Base-by-base conservation (phyloP, 2,329 filamentous ascomycete genomes). In the Claviceps paspali region DNA sequence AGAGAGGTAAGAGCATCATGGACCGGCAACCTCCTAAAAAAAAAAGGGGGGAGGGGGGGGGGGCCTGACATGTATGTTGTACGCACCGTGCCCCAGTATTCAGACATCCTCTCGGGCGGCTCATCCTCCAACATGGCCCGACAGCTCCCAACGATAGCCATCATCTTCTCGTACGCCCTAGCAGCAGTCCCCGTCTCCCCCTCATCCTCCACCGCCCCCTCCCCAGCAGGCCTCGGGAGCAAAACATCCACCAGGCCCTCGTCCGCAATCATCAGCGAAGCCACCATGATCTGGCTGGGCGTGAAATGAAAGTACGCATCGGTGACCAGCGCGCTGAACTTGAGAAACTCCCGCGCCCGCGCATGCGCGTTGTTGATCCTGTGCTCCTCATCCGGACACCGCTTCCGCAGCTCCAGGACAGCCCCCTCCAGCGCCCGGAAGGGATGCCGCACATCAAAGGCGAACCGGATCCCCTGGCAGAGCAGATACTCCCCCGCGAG, bases 261-360 rank as follows among this genome's bases (percentile, higher is more conserved):
- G 52, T 96, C 88, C 0, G 79, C 82, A 36, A 92, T 69, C 11
- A 79, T 67, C 21, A 95, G 61, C 0, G 87, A 77, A 0, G 84
- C 79, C 41, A 96, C 70, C 77, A 87, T 87, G 54, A 96, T 93
- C 56, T 98, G 91, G 18, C 83, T 82, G 0, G 91, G 91, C 0
- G 88, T 88, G 61, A 83, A 96, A 57, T 94, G 80, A 60, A 96
- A 95, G 62, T 96, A 96, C n/a, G 76, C 86, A 50, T 98, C 91
- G 19, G 88, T 94, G 43, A 95, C 70, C 35, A 93, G 64, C 0
- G 86, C 82, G 40, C 83, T 82, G 38, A 77, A 80, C 52, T 84
- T 84, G 38, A 92, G 71, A 33, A 84, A 68, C 15, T 78, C 73
- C 29, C 82, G 72, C 0, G 87, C 82, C 36, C 69, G 70, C n/a